These are phyloP conservation scores for Zygnema cylindricum DNA, from an alignment of 139 green algal species.

Conservation along the genomic window DNA sequence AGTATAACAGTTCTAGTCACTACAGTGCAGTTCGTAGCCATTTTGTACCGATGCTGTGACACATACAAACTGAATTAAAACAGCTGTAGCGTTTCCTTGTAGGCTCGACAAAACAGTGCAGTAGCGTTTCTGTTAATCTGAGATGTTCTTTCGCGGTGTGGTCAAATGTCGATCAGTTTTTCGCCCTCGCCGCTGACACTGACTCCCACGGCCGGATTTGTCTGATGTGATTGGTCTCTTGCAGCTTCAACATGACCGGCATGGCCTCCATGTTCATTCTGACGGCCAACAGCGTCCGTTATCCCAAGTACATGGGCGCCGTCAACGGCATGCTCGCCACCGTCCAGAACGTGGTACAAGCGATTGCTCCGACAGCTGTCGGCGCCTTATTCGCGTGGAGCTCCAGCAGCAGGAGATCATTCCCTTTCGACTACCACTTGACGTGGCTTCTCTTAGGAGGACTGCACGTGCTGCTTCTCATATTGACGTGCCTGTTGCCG, in stretches of 20 bases:
- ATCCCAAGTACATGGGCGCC: constrained; percentile 29
- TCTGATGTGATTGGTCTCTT: neutral
- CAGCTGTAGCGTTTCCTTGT: too few relatives aligned
- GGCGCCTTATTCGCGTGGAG: constrained; percentile 46
- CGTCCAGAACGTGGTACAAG: constrained; percentile 11
- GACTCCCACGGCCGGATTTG: neutral
- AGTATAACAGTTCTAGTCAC: too few relatives aligned
- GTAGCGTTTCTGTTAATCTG: too few relatives aligned
- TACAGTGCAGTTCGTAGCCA: too few relatives aligned
- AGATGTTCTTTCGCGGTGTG: too few relatives aligned
- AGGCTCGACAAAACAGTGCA: too few relatives aligned
- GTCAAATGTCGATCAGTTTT: neutral
- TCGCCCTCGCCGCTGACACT: neutral
- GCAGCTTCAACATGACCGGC: constrained; percentile 15
- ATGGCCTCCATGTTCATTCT: constrained; percentile 38
- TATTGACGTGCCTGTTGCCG: constrained; percentile 12
- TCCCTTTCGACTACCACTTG: constrained; percentile 48
- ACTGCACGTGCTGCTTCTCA: neutral
- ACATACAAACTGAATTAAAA: too few relatives aligned
- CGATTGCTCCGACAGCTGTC: constrained; percentile 21
- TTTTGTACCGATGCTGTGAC: too few relatives aligned
- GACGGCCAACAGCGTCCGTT: constrained; percentile 27
- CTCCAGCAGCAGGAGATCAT: neutral
- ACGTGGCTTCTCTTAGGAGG: constrained; percentile 19
- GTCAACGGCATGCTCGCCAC: constrained; percentile 39